Evolutionary conservation across 2,329 filamentous ascomycete species (phyloP), one percentile per base, ranked within the genome.

Genomic region (Talaromyces albobiverticillius): DNA sequence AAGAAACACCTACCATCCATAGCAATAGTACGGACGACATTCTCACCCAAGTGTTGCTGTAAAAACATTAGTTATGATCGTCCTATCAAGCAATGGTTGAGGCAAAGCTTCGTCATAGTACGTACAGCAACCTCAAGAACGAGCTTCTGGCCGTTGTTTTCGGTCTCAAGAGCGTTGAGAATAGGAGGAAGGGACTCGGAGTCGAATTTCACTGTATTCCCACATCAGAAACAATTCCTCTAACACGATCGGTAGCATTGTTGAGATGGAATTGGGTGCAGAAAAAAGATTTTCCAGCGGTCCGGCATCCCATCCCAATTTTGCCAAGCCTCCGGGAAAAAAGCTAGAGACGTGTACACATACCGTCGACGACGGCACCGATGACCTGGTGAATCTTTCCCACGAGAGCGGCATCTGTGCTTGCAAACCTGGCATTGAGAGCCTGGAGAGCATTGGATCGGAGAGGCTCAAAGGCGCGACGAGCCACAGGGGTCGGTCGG

Each of bases 31-130:
- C 94, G 88, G 77, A 99, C 94, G 75, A 96, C 90, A 83, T 90
- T 96, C 84, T 99, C 90, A 82, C 94, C 94, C 79, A 99, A 82
- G 86, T 97, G 94, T 96, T 99, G 94, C 91, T 96, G 69, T 65
- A 55, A 29, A 32, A 32, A 11, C 25, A 34, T 56, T 43, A 54
- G 56, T 42, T 18, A 18, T 8, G 14, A 16, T 59, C 58, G 36
- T 50, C 11, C 11, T 38, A 16, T 16, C 32, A 57, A 57, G 34
- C 13, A n/a, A 34, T 18, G 7, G 16, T 11, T 16, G 16, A 20
- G 1, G 16, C 10, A 9, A 47, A 51, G 53, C 56, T 38, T 29
- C 14, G 55, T 42, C 49, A 57, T 53, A 55, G 34, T 48, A 73
- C 85, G 72, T 96, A 96, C 92, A 71, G 94, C 82, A 76, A 97